Conservation (phyloP, 129 eudicot genomes). For the Erigeron canadensis region DNA sequence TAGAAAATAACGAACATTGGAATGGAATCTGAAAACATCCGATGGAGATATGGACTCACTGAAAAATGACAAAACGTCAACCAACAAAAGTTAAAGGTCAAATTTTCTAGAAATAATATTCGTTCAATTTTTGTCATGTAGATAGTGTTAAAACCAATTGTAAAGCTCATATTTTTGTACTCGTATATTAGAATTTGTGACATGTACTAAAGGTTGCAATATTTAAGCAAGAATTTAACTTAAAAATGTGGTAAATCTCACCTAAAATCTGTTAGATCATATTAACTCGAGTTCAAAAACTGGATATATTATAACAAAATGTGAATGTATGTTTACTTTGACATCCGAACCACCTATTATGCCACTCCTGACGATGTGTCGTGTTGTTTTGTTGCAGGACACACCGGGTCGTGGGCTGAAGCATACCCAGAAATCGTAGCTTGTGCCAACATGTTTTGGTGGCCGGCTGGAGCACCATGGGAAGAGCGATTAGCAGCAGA, state of each 20-base stretch:
- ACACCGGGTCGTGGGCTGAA: conserved; percentile 90
- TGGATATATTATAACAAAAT: no score
- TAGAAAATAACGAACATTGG: not conserved
- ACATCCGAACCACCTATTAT: not conserved
- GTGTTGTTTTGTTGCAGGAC: conserved; percentile 48
- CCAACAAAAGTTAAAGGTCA: not conserved
- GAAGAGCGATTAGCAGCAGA: conserved; percentile 77
- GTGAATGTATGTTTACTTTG: no score
- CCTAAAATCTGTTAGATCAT: no score
- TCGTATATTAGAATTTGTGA: no score
- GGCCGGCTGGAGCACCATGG: conserved; percentile 69
- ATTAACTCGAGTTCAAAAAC: no score
- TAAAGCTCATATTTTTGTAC: no score
- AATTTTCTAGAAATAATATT: not conserved
- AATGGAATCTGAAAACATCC: not conserved
- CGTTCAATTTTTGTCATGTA: not conserved
- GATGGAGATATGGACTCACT: not conserved
- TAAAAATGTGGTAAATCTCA: no score
- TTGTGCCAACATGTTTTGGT: conserved; percentile 85
- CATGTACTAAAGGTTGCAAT: no score
- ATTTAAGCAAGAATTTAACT: no score
- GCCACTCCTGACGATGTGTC: not conserved
- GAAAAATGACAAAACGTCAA: not conserved
- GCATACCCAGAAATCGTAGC: conserved; percentile 86
- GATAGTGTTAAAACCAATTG: not conserved